phyloP scores from a whole-genome alignment of 1,139 yeast species.

The Protomyces macrosporus region DNA sequence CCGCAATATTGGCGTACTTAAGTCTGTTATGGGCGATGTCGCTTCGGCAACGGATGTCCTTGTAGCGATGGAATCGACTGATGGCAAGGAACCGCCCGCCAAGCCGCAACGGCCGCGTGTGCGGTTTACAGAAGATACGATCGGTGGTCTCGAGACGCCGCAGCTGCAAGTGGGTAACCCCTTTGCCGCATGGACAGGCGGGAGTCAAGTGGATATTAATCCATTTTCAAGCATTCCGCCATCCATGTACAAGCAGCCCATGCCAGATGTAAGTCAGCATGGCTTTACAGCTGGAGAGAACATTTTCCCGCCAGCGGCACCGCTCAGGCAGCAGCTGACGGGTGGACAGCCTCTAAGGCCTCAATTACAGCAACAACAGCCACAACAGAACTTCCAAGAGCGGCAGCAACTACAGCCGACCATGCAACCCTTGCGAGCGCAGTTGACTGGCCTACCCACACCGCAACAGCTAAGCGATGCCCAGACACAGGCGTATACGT shows the following conservation, averaged over 20 bases:
- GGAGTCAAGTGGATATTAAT: constrained; percentile 38
- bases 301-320: constrained; percentile 29
- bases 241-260: constrained; percentile 23
- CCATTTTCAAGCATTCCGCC: constrained; percentile 26
- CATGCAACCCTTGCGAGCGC: constrained; percentile 33
- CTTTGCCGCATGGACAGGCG: constrained; percentile 39
- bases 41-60: constrained; percentile 24
- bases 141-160: constrained; percentile 48
- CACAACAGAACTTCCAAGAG: neutral
- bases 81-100: constrained; percentile 48
- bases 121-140: constrained; percentile 46
- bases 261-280: constrained; percentile 27
- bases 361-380: constrained; percentile 35
- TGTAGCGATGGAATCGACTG: constrained; percentile 41
- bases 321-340: constrained; percentile 35
- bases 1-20: constrained; percentile 6
- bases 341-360: constrained; percentile 33
- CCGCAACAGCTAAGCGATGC: constrained; percentile 32
- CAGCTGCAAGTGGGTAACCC: constrained; percentile 39
- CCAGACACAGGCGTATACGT: constrained; percentile 24
- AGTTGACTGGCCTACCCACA: constrained; percentile 31
- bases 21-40: constrained; percentile 22
- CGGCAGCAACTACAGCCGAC: constrained; percentile 1
- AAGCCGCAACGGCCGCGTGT: constrained; percentile 48
- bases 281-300: constrained; percentile 25